Percentiles rank a stretch among this genome's conserved stretches.
Conservation (phyloP, 1,284 basidiomycete species). For the Trichosporon sp. region DNA sequence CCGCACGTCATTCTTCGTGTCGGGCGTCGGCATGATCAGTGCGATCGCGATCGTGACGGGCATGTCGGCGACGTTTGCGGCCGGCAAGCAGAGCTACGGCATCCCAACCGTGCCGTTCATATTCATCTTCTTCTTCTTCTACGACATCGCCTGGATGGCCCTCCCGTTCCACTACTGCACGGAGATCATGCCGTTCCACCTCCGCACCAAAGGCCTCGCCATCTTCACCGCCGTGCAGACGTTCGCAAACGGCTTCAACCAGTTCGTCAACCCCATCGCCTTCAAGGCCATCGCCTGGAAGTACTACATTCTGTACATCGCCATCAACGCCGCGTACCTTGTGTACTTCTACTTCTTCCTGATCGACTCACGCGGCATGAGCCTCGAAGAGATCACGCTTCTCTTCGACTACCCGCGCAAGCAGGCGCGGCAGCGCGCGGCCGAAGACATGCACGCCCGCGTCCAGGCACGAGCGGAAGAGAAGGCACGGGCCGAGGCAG, state of each 20-base stretch:
- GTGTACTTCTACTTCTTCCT: conserved; percentile 16
- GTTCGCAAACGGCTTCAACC: conserved; percentile 15
- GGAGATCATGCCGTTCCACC: conserved; percentile 17
- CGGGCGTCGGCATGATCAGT: conserved; percentile 19
- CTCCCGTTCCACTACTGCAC: conserved; percentile 15
- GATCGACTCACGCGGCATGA: conserved; percentile 13
- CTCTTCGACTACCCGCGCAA: conserved; percentile 18
- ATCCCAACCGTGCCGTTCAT: conserved; percentile 20
- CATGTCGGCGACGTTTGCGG: conserved; percentile 17
- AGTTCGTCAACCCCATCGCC: conserved; percentile 21
- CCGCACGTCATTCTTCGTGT: conserved; percentile 22
- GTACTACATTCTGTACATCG: conserved; percentile 17
- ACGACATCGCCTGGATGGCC: conserved; percentile 17
- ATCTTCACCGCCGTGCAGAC: conserved; percentile 16
- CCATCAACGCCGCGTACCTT: conserved; percentile 10
- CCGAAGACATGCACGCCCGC: conserved; percentile 13
- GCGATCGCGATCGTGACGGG: conserved; percentile 16
- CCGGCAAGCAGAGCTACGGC: conserved; percentile 13
- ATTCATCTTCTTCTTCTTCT: conserved; percentile 18
- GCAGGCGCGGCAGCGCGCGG: conserved; percentile 16
- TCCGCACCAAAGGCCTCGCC: conserved; percentile 21
- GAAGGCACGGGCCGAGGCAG: not conserved
- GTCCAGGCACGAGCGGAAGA: not conserved
- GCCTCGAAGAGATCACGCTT: conserved; percentile 16
- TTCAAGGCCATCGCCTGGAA: conserved; percentile 12